Evolutionary conservation across 495 filamentous ascomycete species (phyloP).

Genomic region (Penicillium tannophilum): DNA sequence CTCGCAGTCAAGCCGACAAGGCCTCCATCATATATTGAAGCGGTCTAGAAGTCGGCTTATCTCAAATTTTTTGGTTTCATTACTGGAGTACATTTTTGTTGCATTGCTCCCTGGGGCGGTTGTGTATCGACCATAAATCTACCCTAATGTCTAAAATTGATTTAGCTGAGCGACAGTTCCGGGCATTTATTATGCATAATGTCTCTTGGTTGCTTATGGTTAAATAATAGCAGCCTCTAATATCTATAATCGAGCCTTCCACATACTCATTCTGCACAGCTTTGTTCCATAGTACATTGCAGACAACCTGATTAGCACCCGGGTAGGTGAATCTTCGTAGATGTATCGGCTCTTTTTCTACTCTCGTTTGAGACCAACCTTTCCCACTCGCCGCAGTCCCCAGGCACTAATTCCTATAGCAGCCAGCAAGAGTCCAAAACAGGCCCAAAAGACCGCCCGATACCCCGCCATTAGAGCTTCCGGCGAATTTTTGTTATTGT

Average conservation of each 20-base stretch:
- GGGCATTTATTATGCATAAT: too few species aligned
- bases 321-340: too few species aligned
- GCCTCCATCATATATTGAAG: conserved; percentile 28
- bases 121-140: background rate
- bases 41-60: background rate
- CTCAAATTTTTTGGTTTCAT: background rate
- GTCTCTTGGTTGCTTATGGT: too few species aligned
- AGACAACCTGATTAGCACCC: too few species aligned
- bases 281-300: too few species aligned
- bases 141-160: background rate
- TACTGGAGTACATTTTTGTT: background rate
- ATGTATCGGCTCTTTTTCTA: background rate
- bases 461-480: conserved; percentile 59
- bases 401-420: conserved; percentile 44
- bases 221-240: too few species aligned
- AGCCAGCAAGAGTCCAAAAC: conserved; percentile 51
- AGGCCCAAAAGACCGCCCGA: conserved; percentile 60
- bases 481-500: conserved; percentile 29
- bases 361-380: conserved; percentile 57
- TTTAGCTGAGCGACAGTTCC: too few species aligned
- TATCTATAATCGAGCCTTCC: too few species aligned
- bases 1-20: conserved; percentile 26
- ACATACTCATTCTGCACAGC: too few species aligned
- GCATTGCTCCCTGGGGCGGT: background rate
- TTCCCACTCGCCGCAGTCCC: conserved; percentile 55